Conservation (phyloP, 2,329 filamentous ascomycete species). For the Ploettnerulaceae sp. region DNA sequence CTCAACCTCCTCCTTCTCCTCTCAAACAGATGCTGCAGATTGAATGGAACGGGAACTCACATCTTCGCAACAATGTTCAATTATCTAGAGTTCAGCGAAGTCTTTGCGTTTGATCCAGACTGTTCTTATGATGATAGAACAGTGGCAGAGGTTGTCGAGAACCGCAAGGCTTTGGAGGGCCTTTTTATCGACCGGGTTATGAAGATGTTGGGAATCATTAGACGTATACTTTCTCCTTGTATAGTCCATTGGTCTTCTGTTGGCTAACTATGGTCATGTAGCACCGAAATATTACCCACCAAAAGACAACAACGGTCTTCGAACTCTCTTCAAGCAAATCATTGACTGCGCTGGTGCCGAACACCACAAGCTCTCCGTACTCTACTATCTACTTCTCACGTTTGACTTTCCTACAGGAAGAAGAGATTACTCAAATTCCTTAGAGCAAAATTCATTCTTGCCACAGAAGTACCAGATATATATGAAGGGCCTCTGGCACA, state of each 20-base stretch:
- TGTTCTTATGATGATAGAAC: conserved; percentile 58
- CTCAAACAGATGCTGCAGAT: not conserved
- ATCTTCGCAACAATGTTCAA: conserved; percentile 48
- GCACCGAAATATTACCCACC: conserved; percentile 69
- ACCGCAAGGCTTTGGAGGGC: conserved; percentile 63
- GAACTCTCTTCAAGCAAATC: conserved; percentile 66
- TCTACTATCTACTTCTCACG: conserved; percentile 81
- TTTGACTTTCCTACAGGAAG: conserved; percentile 43
- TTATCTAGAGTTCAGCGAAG: conserved; percentile 61
- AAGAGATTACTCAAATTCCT: conserved; percentile 48
- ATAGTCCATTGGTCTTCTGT: not conserved
- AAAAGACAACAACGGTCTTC: conserved; percentile 60
- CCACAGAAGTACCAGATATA: conserved; percentile 74
- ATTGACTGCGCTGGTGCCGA: conserved; percentile 58
- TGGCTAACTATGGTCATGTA: conserved; percentile 24
- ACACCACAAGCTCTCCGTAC: conserved; percentile 75
- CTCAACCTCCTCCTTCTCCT: conserved; percentile 1
- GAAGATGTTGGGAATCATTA: conserved; percentile 61
- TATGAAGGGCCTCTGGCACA: conserved; percentile 75
- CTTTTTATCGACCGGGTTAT: conserved; percentile 80
- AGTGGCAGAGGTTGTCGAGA: conserved; percentile 58
- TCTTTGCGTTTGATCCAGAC: conserved; percentile 58
- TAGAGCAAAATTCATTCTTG: conserved; percentile 59
- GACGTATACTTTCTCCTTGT: conserved; percentile 46
- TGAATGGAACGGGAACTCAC: not conserved